These are phyloP conservation scores for Ogataea angusta DNA, from an alignment of 805 yeast species.

Conservation along the genomic window DNA sequence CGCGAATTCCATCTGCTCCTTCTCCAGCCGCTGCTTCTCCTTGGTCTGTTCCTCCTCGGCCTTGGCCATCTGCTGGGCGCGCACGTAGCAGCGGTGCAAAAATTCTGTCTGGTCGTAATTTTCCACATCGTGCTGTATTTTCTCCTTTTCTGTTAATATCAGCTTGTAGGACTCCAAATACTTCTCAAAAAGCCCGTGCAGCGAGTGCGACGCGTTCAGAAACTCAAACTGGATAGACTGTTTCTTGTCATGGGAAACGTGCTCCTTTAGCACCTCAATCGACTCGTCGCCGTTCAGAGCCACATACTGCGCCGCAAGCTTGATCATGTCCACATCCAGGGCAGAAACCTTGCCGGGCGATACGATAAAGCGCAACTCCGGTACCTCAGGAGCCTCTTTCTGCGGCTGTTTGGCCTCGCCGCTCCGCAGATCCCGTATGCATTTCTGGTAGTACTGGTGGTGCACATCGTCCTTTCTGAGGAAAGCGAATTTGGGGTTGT, in stretches of 20 bases:
- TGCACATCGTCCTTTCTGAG: conserved; percentile 52
- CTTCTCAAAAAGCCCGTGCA: conserved; percentile 47
- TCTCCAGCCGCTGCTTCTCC: conserved; percentile 32
- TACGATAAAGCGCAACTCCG: conserved; percentile 27
- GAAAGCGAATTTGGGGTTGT: conserved; percentile 61
- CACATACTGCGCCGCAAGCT: conserved; percentile 65
- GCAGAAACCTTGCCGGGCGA: conserved; percentile 45
- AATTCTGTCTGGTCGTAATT: conserved; percentile 32
- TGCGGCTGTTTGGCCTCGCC: conserved; percentile 15
- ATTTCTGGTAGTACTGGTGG: conserved; percentile 54
- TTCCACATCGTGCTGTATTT: conserved; percentile 19
- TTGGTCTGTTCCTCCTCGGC: conserved; percentile 31
- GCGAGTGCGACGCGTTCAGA: conserved; percentile 54
- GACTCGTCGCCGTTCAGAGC: conserved; percentile 56
- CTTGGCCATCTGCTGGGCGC: conserved; percentile 54
- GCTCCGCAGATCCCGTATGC: conserved; percentile 35
- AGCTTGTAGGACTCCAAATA: conserved; percentile 56
- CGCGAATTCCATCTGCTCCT: conserved; percentile 56
- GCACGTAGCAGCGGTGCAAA: conserved; percentile 43
- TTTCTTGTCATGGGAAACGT: conserved; percentile 27
- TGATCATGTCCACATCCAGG: conserved; percentile 65
- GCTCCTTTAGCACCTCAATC: conserved; percentile 34
- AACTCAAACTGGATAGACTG: conserved; percentile 65
- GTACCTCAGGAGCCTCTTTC: conserved; percentile 3
- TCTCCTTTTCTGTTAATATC: conserved; percentile 30